Evolutionary conservation across 331 rosid genomes (phyloP).

Genomic region (Acacia pycnantha): DNA sequence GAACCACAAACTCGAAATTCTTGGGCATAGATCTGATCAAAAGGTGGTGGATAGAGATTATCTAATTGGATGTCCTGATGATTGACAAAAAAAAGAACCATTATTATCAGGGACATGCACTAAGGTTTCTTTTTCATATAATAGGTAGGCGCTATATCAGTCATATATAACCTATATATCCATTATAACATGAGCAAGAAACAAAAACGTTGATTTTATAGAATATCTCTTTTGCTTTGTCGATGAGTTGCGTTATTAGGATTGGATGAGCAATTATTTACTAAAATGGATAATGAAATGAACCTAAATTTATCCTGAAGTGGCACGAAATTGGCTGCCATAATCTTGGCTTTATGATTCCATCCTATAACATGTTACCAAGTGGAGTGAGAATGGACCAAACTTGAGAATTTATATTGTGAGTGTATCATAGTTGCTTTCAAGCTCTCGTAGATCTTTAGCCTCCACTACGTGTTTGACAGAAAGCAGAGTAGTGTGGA

Average conservation of each 20-base stretch:
- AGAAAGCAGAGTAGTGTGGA: background rate
- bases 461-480: background rate
- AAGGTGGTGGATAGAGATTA: background rate
- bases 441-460: background rate
- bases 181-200: background rate
- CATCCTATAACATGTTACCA: background rate
- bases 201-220: background rate
- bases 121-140: background rate
- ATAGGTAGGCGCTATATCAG: background rate
- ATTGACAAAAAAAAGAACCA: background rate
- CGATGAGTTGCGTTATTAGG: background rate
- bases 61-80: background rate
- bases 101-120: background rate
- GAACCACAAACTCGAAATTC: background rate
- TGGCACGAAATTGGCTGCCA: background rate
- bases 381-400: background rate
- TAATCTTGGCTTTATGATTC: background rate
- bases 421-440: background rate
- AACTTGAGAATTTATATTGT: background rate
- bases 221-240: background rate
- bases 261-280: background rate
- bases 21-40: background rate
- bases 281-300: background rate
- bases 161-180: background rate
- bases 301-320: constrained; percentile 7